phyloP scores from a whole-genome alignment of 768 basidiomycete genomes.

The Hemileccinum rubropunctum region DNA sequence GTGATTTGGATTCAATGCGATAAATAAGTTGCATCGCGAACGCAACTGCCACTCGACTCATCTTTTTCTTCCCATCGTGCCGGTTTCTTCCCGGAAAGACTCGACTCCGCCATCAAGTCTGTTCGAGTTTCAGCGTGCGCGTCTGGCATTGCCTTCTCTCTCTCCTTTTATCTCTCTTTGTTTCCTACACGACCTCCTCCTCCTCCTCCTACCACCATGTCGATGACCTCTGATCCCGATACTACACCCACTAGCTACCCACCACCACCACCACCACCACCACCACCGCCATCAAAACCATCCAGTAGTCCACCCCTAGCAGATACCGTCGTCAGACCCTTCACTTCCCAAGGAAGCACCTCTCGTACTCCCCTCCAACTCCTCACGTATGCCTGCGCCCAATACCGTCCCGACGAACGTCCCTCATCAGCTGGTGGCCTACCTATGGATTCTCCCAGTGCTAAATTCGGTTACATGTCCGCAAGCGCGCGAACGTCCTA shows the following conservation, averaged over 20 bases:
- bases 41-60: too few species aligned
- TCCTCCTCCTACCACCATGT: not conserved
- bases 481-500: conserved; percentile 52
- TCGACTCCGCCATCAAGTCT: too few species aligned
- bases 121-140: too few species aligned
- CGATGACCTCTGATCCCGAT: not conserved
- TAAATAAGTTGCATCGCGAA: too few species aligned
- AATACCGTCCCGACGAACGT: conserved; percentile 10
- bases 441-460: not conserved
- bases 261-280: not conserved
- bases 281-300: conserved; percentile 3
- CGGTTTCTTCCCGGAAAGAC: not conserved
- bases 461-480: conserved; percentile 26
- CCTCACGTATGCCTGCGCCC: conserved; percentile 5
- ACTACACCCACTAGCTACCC: not conserved
- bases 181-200: not conserved
- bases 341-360: conserved; percentile 27
- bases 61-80: not conserved
- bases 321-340: conserved; percentile 27
- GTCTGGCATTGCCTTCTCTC: too few species aligned
- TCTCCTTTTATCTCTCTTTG: not conserved
- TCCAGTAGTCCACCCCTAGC: conserved; percentile 22
- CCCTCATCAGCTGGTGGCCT: conserved; percentile 18
- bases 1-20: too few species aligned
- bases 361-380: conserved; percentile 8